Conservation (phyloP, 192 early-diverging fungal genomes). For the Umbelopsis sp. region DNA sequence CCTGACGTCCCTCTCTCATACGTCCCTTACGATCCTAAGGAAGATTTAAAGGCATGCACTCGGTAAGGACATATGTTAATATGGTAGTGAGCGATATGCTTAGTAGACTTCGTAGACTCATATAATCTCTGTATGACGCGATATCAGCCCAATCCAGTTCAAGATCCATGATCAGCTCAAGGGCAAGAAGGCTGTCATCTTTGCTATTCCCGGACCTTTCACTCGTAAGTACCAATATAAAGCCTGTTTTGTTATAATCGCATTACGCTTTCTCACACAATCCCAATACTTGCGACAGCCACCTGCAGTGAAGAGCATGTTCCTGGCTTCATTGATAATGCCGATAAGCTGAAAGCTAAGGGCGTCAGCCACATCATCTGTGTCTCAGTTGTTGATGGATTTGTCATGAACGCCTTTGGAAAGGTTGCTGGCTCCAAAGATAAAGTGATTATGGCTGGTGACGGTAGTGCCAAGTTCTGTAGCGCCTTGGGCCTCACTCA, state of each 20-base stretch:
- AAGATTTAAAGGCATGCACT: constrained; percentile 40
- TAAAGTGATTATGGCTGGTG: constrained; percentile 74
- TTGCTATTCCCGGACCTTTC: constrained; percentile 61
- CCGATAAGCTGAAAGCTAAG: constrained; percentile 63
- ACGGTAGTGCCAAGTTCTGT: constrained; percentile 72
- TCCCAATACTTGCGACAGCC: constrained; percentile 52
- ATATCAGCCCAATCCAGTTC: constrained; percentile 29
- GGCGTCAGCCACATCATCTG: constrained; percentile 74
- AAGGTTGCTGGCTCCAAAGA: constrained; percentile 48
- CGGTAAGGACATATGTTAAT: constrained; percentile 18
- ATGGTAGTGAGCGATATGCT: too few relatives aligned
- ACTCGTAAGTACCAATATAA: constrained; percentile 4
- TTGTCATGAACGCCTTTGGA: constrained; percentile 60
- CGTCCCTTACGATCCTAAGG: constrained; percentile 39
- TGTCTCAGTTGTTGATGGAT: constrained; percentile 58
- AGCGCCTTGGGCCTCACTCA: constrained; percentile 67
- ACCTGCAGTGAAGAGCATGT: constrained; percentile 69
- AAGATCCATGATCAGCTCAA: constrained; percentile 55
- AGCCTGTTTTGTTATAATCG: constrained; percentile 35
- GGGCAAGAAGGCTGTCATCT: constrained; percentile 67
- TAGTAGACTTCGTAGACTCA: not conserved
- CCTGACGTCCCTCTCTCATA: constrained; percentile 36
- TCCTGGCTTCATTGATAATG: constrained; percentile 63
- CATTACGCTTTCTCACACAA: constrained; percentile 36
- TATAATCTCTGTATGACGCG: not conserved